phyloP scores from a whole-genome alignment of 768 basidiomycete species.

The Xanthoconium stramineum region DNA sequence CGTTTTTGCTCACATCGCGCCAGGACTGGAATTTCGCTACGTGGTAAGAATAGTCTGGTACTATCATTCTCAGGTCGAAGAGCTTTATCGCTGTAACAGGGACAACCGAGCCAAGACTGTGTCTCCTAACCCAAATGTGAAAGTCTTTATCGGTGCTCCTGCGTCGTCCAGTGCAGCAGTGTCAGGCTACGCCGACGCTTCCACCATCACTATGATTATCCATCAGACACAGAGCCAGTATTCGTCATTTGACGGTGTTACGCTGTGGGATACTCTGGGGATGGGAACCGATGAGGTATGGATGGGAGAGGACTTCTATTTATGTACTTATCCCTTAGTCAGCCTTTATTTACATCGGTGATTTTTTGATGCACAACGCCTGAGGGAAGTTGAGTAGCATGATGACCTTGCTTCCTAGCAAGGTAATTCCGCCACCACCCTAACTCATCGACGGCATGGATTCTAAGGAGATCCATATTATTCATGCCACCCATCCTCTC shows the following conservation, averaged over 20 bases:
- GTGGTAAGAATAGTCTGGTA: too few relatives aligned
- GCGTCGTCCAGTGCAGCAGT: slow-evolving; percentile 42
- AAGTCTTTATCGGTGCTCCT: slow-evolving; percentile 49
- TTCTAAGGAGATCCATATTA: neutral
- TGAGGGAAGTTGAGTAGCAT: too few relatives aligned
- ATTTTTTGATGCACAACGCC: too few relatives aligned
- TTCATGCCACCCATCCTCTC: slow-evolving; percentile 13
- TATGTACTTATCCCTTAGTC: too few relatives aligned
- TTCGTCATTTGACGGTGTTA: slow-evolving; percentile 47
- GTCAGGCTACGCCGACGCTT: slow-evolving; percentile 41
- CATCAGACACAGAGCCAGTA: slow-evolving; percentile 34
- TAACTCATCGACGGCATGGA: neutral
- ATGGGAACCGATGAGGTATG: too few relatives aligned
- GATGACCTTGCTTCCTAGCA: too few relatives aligned
- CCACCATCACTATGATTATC: slow-evolving; percentile 35
- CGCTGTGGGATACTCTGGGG: slow-evolving; percentile 45
- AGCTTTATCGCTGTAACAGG: slow-evolving; percentile 29
- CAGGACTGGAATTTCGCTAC: slow-evolving; percentile 49
- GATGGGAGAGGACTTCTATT: too few relatives aligned
- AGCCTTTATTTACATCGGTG: too few relatives aligned
- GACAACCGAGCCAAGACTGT: slow-evolving; percentile 45
- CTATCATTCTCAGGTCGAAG: neutral
- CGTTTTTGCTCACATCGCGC: neutral
- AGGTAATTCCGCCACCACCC: too few relatives aligned
- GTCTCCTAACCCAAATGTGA: slow-evolving; percentile 45